A percentile compares a stretch with the other conserved stretches of the same genome.
These are phyloP conservation scores for Cornus florida DNA, from an alignment of 148 eudicot species.

Conservation along the genomic window DNA sequence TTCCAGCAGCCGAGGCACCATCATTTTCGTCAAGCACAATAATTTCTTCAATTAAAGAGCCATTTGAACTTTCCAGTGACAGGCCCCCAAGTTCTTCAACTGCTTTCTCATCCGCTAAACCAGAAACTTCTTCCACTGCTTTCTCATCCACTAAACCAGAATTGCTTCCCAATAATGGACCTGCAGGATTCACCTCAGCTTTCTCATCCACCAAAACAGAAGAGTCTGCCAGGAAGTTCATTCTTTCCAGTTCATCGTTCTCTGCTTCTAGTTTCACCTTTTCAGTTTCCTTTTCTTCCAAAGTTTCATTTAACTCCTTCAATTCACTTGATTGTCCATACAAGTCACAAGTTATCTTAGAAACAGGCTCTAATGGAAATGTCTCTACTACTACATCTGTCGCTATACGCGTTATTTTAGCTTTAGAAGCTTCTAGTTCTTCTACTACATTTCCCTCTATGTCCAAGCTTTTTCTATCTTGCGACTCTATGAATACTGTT, in stretches of 20 bases:
- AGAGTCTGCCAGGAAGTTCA: conserved; percentile 9
- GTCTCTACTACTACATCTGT: conserved; percentile 56
- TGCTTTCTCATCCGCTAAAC: conserved; percentile 15
- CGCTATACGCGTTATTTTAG: conserved; percentile 13
- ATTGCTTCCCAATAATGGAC: conserved; percentile 16
- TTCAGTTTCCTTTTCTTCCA: conserved; percentile 25
- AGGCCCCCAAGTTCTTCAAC: conserved; percentile 9
- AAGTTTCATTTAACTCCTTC: conserved; percentile 9
- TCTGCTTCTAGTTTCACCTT: conserved; percentile 18
- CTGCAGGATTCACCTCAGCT: conserved; percentile 22
- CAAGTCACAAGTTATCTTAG: conserved; percentile 24
- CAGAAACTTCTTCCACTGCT: conserved; percentile 10
- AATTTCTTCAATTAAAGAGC: conserved; percentile 16
- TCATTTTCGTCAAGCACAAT: conserved; percentile 4
- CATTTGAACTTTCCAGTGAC: conserved; percentile 24
- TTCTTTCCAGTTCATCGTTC: conserved; percentile 10
- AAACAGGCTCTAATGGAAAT: conserved; percentile 55
- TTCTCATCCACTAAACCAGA: conserved; percentile 16
- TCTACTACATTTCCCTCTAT: conserved; percentile 23
- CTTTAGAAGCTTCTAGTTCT: conserved; percentile 17
- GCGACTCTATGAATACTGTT: conserved; percentile 11
- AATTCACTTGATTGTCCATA: conserved; percentile 25
- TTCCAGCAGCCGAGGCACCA: conserved; percentile 16
- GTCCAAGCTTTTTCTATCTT: conserved; percentile 21
- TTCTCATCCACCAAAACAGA: conserved; percentile 25